Base-by-base conservation (phyloP, 2,329 filamentous ascomycete species). In the Colletotrichum costaricense region DNA sequence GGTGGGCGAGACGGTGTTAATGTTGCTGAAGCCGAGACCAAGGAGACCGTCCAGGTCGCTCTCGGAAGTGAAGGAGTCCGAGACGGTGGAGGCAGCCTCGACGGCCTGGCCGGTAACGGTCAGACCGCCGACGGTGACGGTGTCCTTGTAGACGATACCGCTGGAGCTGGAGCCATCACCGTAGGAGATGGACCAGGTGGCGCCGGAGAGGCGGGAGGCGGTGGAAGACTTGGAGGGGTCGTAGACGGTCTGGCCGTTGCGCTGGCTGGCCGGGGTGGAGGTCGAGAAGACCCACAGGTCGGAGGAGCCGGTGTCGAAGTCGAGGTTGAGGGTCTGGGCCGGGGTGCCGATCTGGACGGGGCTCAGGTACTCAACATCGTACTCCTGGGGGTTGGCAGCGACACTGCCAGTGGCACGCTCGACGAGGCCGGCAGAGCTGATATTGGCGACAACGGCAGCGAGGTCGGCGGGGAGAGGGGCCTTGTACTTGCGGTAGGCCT, bases 11-110 rank as follows among this genome's bases (percentile, higher is more conserved):
- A 78, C 79, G 2, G 77, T 76, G 78, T 82, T 82, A 60, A 81
- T 77, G 55, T 65, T 76, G 77, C 88, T 89, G 80, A 93, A 94
- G 5, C 88, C 92, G 30, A 94, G 87, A 16, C 93, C 93, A 22
- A 94, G 85, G 3, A 94, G 87, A 19, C 93, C 93, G 79, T 93
- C 91, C 58, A 67, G 73, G 67, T 68, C 49, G 33, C 67, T 72
- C 52, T 81, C 78, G 2, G 63, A 28, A 7, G 75, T 77, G 64
- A 82, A 81, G n/a, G 64, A 42, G 28, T 35, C 26, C 30, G 79
- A 80, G 9, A 82, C 78, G 16, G 33, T 71, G 38, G 73, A 60
- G 55, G 81, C 80, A 1, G 74, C 70, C 76, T 82, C 80, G 64
- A 82, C 80, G 5, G 78, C 79, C 77, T 82, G 80, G 56, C 54